Percentiles rank a stretch among this genome's conserved stretches.
Conservation (phyloP, 495 filamentous ascomycete species). For the Coniosporium apollinis region DNA sequence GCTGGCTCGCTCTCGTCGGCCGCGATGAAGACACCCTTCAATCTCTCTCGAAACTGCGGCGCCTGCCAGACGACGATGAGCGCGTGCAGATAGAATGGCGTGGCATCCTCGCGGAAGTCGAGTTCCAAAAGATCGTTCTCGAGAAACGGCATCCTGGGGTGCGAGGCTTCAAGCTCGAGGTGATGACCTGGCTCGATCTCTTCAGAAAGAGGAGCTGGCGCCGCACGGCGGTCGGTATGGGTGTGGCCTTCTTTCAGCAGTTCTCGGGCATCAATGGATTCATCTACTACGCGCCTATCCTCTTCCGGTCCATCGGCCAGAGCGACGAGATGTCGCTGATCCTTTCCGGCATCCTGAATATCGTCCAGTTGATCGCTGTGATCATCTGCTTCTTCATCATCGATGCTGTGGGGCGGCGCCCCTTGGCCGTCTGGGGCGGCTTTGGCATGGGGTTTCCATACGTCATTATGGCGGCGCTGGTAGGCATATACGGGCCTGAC, state of each 20-base stretch:
- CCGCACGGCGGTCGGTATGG: background rate
- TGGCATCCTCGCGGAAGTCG: slow-evolving; percentile 13
- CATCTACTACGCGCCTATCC: slow-evolving; percentile 20
- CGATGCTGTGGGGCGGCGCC: slow-evolving; percentile 14
- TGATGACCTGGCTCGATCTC: slow-evolving; percentile 1
- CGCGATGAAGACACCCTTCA: slow-evolving; percentile 3
- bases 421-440: slow-evolving; percentile 13
- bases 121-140: slow-evolving; percentile 9
- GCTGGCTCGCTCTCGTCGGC: background rate
- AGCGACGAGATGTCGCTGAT: slow-evolving; percentile 13
- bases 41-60: slow-evolving; percentile 9
- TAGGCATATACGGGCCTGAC: slow-evolving; percentile 8
- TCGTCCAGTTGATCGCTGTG: slow-evolving; percentile 13
- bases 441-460: slow-evolving; percentile 10
- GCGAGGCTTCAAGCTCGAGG: slow-evolving; percentile 3
- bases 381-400: slow-evolving; percentile 11
- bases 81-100: slow-evolving; percentile 13
- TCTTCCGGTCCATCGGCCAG: slow-evolving; percentile 17
- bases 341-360: slow-evolving; percentile 17
- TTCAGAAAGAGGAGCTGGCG: background rate
- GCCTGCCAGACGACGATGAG: slow-evolving; percentile 11
- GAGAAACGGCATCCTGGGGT: slow-evolving; percentile 3
- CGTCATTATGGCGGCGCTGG: slow-evolving; percentile 14
- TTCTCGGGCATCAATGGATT: slow-evolving; percentile 21
- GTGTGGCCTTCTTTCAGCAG: slow-evolving; percentile 8